Conservation (phyloP, 768 basidiomycete species). For the Amyloporia xantha region DNA sequence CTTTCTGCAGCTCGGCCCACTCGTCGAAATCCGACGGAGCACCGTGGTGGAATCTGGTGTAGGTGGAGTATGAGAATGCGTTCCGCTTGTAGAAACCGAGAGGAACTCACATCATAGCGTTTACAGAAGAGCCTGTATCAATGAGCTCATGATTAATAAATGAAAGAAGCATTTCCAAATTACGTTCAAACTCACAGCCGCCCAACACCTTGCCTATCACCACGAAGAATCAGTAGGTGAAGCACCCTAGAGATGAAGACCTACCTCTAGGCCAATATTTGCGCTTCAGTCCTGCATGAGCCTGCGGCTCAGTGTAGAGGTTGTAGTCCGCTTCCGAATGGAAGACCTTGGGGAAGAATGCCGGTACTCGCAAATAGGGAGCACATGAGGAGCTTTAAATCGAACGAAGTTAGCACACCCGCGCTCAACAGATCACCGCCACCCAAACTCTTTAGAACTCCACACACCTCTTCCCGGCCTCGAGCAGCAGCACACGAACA, state of each 20-base stretch:
- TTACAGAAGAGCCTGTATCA: slow-evolving; percentile 50
- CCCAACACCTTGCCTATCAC: slow-evolving; percentile 57
- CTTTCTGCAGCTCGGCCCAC: slow-evolving; percentile 42
- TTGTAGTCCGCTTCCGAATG: slow-evolving; percentile 43
- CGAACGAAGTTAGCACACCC: too few species aligned
- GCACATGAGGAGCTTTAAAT: slow-evolving; percentile 11
- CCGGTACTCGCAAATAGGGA: slow-evolving; percentile 13
- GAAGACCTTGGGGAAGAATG: slow-evolving; percentile 29
- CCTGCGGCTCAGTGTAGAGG: slow-evolving; percentile 52
- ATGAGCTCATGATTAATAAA: too few species aligned
- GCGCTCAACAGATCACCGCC: too few species aligned
- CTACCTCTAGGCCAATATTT: slow-evolving; percentile 64
- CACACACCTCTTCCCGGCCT: slow-evolving; percentile 53
- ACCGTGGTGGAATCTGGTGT: slow-evolving; percentile 44
- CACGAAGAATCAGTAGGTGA: too few species aligned
- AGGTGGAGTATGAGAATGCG: neutral
- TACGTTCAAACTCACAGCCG: slow-evolving; percentile 44
- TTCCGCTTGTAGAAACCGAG: too few species aligned
- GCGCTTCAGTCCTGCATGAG: slow-evolving; percentile 37
- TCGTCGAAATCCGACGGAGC: slow-evolving; percentile 66
- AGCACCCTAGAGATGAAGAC: neutral
- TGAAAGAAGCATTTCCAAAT: neutral
- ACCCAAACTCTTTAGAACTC: neutral
- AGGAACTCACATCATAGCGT: slow-evolving; percentile 48
- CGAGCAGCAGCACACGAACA: slow-evolving; percentile 49